Base-by-base conservation (phyloP, 805 yeast species). In the Millerago galiae region DNA sequence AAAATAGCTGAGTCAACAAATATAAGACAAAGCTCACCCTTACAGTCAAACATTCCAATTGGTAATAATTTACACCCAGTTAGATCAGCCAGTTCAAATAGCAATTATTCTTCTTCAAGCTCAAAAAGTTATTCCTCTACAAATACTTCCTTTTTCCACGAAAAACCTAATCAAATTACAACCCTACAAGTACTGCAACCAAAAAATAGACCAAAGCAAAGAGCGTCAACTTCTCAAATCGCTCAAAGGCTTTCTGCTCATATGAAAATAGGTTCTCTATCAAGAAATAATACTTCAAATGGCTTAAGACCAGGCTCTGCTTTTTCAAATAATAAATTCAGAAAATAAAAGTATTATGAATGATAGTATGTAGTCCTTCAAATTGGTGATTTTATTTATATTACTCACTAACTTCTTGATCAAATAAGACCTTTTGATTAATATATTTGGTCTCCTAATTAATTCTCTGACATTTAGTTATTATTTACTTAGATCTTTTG, bases 1-100 rank as follows among this genome's bases (percentile, higher is more conserved):
- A 47, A 45, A 27, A 43, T 53, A n/a, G 59, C 53, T 1, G 57
- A 53, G 40, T 54, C 59, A 2, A 54, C 56, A 18, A 53, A 49
- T 27, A 52, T 54, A 21, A 11, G 26, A 26, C 18, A 30, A 16
- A 36, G 41, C 11, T 44, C 51, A 0, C 53, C 52, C 8, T 10
- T 40, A 9, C 42, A 35, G 13, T 14, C 30, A 13, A 41, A 37
- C 18, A 10, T 41, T 5, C 44, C 40, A 3, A n/a, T 41, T 15
- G 40, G 40, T 7, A 41, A 41, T 12, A 41, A 33, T 24, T 16
- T 41, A 5, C 44, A 41, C 25, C 44, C 40, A 2, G 16, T 27
- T 3, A 24, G 16, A n/a, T 2, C 17, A 6, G 37, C 25, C 7
- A 42, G 38, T 25, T 27, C 36, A 17, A 39, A 29, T 8, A 29